These are phyloP conservation scores for Saccharomycopsis sp. DNA, from an alignment of 805 yeast genomes.

Conservation along the genomic window DNA sequence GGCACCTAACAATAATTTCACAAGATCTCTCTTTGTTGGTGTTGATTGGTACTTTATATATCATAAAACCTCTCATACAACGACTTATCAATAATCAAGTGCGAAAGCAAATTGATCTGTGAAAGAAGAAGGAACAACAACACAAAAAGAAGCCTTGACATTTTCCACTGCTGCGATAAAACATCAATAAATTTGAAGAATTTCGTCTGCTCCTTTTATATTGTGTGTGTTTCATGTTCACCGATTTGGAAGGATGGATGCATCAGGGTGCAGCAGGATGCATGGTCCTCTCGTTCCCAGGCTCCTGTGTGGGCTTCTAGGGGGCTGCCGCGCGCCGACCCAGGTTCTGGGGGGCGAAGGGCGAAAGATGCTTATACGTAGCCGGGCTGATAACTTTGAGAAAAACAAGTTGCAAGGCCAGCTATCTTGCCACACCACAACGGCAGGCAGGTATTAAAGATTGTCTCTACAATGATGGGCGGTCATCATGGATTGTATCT, in stretches of 20 bases:
- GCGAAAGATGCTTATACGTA: not conserved
- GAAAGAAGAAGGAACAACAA: not conserved
- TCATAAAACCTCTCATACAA: too few relatives aligned
- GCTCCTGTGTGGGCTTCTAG: not conserved
- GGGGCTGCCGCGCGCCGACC: not conserved
- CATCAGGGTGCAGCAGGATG: not conserved
- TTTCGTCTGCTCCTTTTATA: not conserved
- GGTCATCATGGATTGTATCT: too few relatives aligned
- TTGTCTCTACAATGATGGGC: too few relatives aligned
- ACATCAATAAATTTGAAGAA: not conserved
- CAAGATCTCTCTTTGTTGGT: not conserved
- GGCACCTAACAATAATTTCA: not conserved
- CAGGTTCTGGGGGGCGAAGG: not conserved
- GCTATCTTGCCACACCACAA: not conserved
- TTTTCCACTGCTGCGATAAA: not conserved
- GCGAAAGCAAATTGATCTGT: not conserved
- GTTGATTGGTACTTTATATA: not conserved
- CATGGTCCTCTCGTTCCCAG: not conserved
- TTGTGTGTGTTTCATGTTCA: conserved; percentile 2
- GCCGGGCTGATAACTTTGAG: not conserved
- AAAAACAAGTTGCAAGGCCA: not conserved
- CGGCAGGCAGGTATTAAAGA: too few relatives aligned
- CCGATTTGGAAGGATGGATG: not conserved
- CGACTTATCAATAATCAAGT: not conserved
- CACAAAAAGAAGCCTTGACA: not conserved